Conservation (phyloP, 176 grass and related monocot species). For the Triticum aestivum region IWGSC_CS_RefSeq_v2.1 NC_057808.1:460932669-460933168, state of each 20-base stretch:
- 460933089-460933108: slow-evolving; percentile 46
- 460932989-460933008: slow-evolving; percentile 13
- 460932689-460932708: neutral
- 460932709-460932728: neutral
- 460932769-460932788: slow-evolving; percentile 52
- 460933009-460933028: neutral
- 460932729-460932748: slow-evolving; percentile 8
- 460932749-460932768: slow-evolving; percentile 9
- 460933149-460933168: slow-evolving; percentile 69
- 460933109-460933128: slow-evolving; percentile 60
- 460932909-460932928: slow-evolving; percentile 35
- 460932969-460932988: slow-evolving; percentile 64
- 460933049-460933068: neutral
- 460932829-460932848: slow-evolving; percentile 70
- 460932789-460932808: slow-evolving; percentile 37
- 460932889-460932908: slow-evolving; percentile 40
- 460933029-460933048: too few species aligned
- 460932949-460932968: slow-evolving; percentile 45
- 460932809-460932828: slow-evolving; percentile 41
- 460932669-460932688: neutral
- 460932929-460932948: slow-evolving; percentile 67
- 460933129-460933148: slow-evolving; percentile 62
- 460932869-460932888: slow-evolving; percentile 45
- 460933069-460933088: neutral
- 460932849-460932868: slow-evolving; percentile 70